Evolutionary conservation across 2,329 filamentous ascomycete genomes (phyloP).

Genomic region (Seiridium cupressi): DNA sequence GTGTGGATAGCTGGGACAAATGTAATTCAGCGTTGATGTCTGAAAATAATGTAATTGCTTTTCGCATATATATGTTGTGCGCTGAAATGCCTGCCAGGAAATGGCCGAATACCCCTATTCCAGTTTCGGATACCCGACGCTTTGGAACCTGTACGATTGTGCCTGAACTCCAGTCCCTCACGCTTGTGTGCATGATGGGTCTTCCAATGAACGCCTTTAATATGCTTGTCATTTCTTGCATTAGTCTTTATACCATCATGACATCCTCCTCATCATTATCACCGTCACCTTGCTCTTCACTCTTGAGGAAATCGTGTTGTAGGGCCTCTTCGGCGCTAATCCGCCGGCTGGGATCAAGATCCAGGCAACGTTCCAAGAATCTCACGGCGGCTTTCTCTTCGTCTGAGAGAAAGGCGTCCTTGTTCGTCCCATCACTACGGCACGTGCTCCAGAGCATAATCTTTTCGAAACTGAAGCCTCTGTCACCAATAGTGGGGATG

Average conservation of each 20-base stretch:
- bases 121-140: too few relatives aligned
- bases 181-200: not conserved
- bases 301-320: conserved; percentile 65
- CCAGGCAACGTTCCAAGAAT: conserved; percentile 71
- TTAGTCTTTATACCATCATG: conserved; percentile 33
- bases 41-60: too few relatives aligned
- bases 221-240: not conserved
- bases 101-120: too few relatives aligned
- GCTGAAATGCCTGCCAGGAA: too few relatives aligned
- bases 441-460: conserved; percentile 95
- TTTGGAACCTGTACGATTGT: not conserved
- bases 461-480: conserved; percentile 86
- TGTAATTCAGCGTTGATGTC: too few relatives aligned
- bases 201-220: not conserved
- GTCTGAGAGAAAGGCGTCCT: conserved; percentile 50
- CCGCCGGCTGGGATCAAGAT: conserved; percentile 70
- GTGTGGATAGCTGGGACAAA: too few relatives aligned
- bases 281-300: conserved; percentile 25
- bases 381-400: conserved; percentile 73
- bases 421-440: conserved; percentile 59
- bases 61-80: too few relatives aligned
- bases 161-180: not conserved
- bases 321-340: conserved; percentile 76
- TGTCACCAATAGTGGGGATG: conserved; percentile 83
- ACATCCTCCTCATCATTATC: conserved; percentile 49